Conservation (phyloP, 495 filamentous ascomycete genomes). For the Astrothelium macrocarpum region DNA sequence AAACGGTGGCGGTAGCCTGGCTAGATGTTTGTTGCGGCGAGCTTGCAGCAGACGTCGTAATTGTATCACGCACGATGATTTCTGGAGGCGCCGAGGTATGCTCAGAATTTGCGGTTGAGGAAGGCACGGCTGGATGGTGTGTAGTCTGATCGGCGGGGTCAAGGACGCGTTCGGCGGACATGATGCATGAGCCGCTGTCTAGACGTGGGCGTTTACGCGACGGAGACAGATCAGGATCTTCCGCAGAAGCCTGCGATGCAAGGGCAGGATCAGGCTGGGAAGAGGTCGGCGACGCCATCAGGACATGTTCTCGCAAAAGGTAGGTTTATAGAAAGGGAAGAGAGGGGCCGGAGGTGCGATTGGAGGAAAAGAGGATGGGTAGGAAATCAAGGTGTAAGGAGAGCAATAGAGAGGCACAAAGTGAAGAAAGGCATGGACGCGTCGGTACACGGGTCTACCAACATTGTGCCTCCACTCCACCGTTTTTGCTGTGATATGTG, state of each 20-base stretch:
- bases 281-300: slow-evolving; percentile 2
- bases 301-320: neutral
- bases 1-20: neutral
- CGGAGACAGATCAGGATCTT: slow-evolving; percentile 44
- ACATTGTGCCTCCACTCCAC: too few species aligned
- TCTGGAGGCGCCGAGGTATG: neutral
- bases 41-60: neutral
- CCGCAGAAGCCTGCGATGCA: slow-evolving; percentile 34
- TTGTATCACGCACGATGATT: neutral
- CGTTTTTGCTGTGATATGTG: too few species aligned
- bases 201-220: slow-evolving; percentile 56
- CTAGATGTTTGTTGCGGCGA: neutral
- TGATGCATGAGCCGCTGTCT: slow-evolving; percentile 44
- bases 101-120: neutral
- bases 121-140: neutral
- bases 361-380: neutral
- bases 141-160: slow-evolving; percentile 16
- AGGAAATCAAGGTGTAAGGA: neutral
- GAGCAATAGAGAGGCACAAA: too few species aligned
- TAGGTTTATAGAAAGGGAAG: neutral
- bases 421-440: too few species aligned
- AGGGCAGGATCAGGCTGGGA: neutral
- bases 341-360: too few species aligned
- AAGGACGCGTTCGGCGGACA: slow-evolving; percentile 27
- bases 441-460: too few species aligned